Percentiles rank a stretch among this genome's conserved stretches.
These are phyloP conservation scores for Macrotyloma uniflorum DNA, from an alignment of 306 rosid genomes.

Conservation along the genomic window DNA sequence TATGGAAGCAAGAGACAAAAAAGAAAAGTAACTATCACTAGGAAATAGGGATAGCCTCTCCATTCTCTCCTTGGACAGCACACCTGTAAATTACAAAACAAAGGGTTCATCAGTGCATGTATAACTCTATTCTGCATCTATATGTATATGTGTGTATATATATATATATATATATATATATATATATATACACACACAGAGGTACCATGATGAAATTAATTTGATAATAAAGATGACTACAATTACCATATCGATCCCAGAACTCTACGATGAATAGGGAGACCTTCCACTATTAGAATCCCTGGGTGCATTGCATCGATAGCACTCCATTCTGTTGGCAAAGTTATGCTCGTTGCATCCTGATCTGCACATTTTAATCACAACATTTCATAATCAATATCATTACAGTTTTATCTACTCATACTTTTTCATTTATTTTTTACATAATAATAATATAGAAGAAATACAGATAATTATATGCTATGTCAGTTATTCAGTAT, in stretches of 20 bases:
- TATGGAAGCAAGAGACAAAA: slow-evolving; percentile 35
- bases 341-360: slow-evolving; percentile 95
- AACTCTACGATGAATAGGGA: slow-evolving; percentile 61
- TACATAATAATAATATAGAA: neutral
- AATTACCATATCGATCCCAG: slow-evolving; percentile 26
- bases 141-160: too few relatives aligned
- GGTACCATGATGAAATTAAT: too few relatives aligned
- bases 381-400: neutral
- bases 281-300: slow-evolving; percentile 57
- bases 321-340: slow-evolving; percentile 82
- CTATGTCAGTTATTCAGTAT: neutral
- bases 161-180: too few relatives aligned
- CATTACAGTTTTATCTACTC: slow-evolving; percentile 24
- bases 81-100: slow-evolving; percentile 21
- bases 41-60: slow-evolving; percentile 39
- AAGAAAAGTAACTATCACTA: slow-evolving; percentile 29
- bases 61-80: slow-evolving; percentile 39
- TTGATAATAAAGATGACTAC: neutral
- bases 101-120: neutral
- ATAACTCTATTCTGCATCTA: neutral
- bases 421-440: neutral
- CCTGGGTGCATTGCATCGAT: slow-evolving; percentile 84
- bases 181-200: too few relatives aligned
- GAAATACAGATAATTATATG: neutral
- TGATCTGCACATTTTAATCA: slow-evolving; percentile 49